Conservation (phyloP, 1,284 basidiomycete genomes). For the Boletellus dicymbophilus region DNA sequence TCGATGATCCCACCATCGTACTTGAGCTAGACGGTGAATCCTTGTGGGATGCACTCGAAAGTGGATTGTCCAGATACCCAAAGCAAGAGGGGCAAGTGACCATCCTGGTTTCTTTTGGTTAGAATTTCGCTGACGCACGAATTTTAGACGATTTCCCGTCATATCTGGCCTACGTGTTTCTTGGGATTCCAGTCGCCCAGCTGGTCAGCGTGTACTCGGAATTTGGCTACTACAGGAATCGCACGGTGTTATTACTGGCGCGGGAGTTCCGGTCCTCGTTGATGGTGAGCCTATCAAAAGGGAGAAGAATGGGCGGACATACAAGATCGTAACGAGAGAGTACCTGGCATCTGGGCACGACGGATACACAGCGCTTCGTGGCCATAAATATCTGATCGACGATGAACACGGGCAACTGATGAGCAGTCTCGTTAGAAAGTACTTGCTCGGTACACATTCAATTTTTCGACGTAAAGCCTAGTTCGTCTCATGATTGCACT, state of each 20-base stretch:
- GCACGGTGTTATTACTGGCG: slow-evolving; percentile 37
- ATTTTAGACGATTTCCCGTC: slow-evolving; percentile 80
- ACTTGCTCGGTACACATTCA: slow-evolving; percentile 69
- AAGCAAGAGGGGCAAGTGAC: slow-evolving; percentile 81
- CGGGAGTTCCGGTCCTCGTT: slow-evolving; percentile 41
- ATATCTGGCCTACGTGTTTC: slow-evolving; percentile 84
- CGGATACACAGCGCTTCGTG: slow-evolving; percentile 75
- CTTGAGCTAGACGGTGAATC: slow-evolving; percentile 80
- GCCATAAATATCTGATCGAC: slow-evolving; percentile 73
- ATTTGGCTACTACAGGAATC: slow-evolving; percentile 65
- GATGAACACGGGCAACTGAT: slow-evolving; percentile 85
- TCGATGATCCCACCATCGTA: slow-evolving; percentile 85
- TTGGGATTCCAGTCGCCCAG: slow-evolving; percentile 80
- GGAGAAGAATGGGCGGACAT: slow-evolving; percentile 57
- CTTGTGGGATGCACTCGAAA: slow-evolving; percentile 84
- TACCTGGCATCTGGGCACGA: slow-evolving; percentile 83
- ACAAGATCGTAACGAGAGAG: slow-evolving; percentile 76
- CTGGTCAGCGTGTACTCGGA: slow-evolving; percentile 73
- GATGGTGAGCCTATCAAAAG: slow-evolving; percentile 59
- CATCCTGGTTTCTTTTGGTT: background rate
- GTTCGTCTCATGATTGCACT: slow-evolving; percentile 2
- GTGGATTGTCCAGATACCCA: slow-evolving; percentile 78
- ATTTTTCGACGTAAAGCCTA: background rate
- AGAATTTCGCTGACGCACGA: background rate
- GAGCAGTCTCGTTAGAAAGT: slow-evolving; percentile 82